A percentile compares a stretch with the other conserved stretches of the same genome.
phyloP scores from a whole-genome alignment of 345 rosid species.

The Streptanthus diversifolius region DNA sequence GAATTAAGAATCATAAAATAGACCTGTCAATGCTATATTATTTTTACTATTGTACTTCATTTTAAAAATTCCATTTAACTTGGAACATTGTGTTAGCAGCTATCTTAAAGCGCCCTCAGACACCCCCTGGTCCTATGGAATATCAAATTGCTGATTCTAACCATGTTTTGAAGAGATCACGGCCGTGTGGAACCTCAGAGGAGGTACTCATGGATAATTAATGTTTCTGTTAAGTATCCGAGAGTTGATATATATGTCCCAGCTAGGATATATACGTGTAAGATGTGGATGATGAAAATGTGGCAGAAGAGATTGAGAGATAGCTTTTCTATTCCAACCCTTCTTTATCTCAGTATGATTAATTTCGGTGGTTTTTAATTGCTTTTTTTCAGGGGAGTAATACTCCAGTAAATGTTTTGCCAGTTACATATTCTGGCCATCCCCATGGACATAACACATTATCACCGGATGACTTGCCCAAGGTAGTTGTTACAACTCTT shows the following conservation, averaged over 20 bases:
- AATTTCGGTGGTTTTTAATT: slow-evolving; percentile 1
- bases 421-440: slow-evolving; percentile 61
- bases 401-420: slow-evolving; percentile 63
- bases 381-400: slow-evolving; percentile 54
- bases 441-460: slow-evolving; percentile 67
- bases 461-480: slow-evolving; percentile 81
- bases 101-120: slow-evolving; percentile 68
- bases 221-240: background rate
- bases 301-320: background rate
- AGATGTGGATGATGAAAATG: background rate
- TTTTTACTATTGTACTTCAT: background rate
- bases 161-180: slow-evolving; percentile 62
- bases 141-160: slow-evolving; percentile 85
- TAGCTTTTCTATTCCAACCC: background rate
- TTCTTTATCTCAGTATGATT: background rate
- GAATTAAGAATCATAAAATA: background rate
- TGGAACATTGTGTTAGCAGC: slow-evolving; percentile 39
- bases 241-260: background rate
- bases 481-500: slow-evolving; percentile 53
- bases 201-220: slow-evolving; percentile 45
- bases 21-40: background rate
- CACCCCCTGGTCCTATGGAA: slow-evolving; percentile 59
- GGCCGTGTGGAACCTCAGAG: slow-evolving; percentile 67
- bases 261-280: background rate
- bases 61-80: background rate